Percentiles rank a stretch among this genome's conserved stretches.
Conservation (phyloP, 805 yeast species). For the Teunomyces atbi region DNA sequence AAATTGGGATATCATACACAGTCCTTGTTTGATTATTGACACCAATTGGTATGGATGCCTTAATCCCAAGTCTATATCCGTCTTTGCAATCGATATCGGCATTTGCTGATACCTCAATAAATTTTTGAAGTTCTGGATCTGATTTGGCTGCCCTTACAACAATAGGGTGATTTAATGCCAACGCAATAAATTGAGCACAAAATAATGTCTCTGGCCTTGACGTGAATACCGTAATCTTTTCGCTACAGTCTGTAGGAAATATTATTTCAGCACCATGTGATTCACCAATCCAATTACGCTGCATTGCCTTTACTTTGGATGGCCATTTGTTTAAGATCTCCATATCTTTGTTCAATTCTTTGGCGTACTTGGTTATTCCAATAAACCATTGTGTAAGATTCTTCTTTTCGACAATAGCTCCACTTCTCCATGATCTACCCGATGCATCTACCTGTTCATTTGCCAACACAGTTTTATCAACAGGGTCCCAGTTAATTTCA, state of each 20-base stretch:
- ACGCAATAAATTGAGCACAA: slow-evolving; percentile 79
- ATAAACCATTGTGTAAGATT: slow-evolving; percentile 90
- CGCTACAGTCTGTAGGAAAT: slow-evolving; percentile 38
- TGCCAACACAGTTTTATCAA: slow-evolving; percentile 91
- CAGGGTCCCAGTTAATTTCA: slow-evolving; percentile 96
- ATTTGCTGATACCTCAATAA: slow-evolving; percentile 52
- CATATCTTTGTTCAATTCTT: slow-evolving; percentile 64
- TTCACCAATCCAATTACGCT: slow-evolving; percentile 89
- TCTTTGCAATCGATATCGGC: slow-evolving; percentile 32
- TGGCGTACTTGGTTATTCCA: slow-evolving; percentile 81
- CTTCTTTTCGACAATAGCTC: slow-evolving; percentile 86
- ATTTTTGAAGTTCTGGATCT: slow-evolving; percentile 43
- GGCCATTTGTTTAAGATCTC: slow-evolving; percentile 76
- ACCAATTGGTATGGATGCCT: slow-evolving; percentile 60
- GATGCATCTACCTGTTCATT: slow-evolving; percentile 91
- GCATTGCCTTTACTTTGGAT: slow-evolving; percentile 83
- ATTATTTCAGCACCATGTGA: slow-evolving; percentile 73
- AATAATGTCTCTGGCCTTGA: slow-evolving; percentile 88
- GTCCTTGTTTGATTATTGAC: slow-evolving; percentile 18
- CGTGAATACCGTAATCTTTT: slow-evolving; percentile 61
- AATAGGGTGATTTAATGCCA: slow-evolving; percentile 70
- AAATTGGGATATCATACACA: slow-evolving; percentile 59
- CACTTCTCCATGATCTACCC: slow-evolving; percentile 96
- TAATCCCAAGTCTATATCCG: slow-evolving; percentile 54
- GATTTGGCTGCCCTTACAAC: slow-evolving; percentile 36